Percentiles rank a stretch among this genome's conserved stretches.
These are phyloP conservation scores for Viola pubescens DNA, from an alignment of 441 rosid genomes.

Conservation along the genomic window DNA sequence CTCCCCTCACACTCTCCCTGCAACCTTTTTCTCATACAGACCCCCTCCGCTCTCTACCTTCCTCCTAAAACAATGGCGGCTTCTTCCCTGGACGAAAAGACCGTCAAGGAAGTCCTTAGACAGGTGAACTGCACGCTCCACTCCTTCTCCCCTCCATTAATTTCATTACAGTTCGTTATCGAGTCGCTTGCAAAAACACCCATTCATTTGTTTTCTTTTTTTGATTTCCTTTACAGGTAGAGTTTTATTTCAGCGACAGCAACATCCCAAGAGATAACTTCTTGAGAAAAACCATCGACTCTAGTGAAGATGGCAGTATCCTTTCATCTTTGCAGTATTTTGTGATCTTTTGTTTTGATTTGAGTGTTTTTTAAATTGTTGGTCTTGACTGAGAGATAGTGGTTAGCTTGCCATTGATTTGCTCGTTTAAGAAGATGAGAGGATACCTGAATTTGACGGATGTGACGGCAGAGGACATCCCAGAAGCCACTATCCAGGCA, in stretches of 20 bases:
- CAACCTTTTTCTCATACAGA: neutral
- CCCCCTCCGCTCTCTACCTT: neutral
- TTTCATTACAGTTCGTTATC: neutral
- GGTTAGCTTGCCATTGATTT: slow-evolving; percentile 79
- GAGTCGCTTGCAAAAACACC: neutral
- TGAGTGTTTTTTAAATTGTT: slow-evolving; percentile 13
- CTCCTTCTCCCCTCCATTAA: neutral
- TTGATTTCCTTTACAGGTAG: slow-evolving; percentile 41
- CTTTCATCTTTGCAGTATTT: slow-evolving; percentile 13
- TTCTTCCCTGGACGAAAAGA: slow-evolving; percentile 51
- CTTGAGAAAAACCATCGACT: slow-evolving; percentile 44
- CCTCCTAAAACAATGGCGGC: slow-evolving; percentile 44
- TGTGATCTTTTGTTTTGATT: neutral
- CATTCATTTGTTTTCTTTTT: neutral
- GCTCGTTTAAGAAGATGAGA: slow-evolving; percentile 85
- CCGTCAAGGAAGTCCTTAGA: slow-evolving; percentile 61
- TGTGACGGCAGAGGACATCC: slow-evolving; percentile 61
- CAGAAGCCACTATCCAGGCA: slow-evolving; percentile 62
- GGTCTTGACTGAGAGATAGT: slow-evolving; percentile 44
- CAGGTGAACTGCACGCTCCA: slow-evolving; percentile 39
- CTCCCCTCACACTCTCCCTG: neutral
- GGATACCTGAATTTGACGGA: slow-evolving; percentile 52
- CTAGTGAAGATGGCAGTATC: slow-evolving; percentile 76
- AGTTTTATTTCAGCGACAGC: slow-evolving; percentile 87
- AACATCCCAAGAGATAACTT: slow-evolving; percentile 73